phyloP scores from a whole-genome alignment of 78 protist species.

The Dictyostelium discoideum region dicty_2.7 NC_007091.3:22001-22500 shows the following conservation, averaged over 20 bases:
- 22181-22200: neutral
- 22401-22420: neutral
- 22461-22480: neutral
- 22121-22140: neutral
- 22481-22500: neutral
- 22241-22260: neutral
- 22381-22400: neutral
- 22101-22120: neutral
- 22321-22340: neutral
- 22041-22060: neutral
- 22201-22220: neutral
- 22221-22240: neutral
- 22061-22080: constrained; percentile 1
- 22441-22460: neutral
- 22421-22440: neutral
- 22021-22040: neutral
- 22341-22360: neutral
- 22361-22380: neutral
- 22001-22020: neutral
- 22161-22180: neutral
- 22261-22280: neutral
- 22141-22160: neutral
- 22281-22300: neutral
- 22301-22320: neutral
- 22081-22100: neutral